Evolutionary conservation across 2,329 filamentous ascomycete species (phyloP).

Genomic region (Penicillium sclerotigenum): DNA sequence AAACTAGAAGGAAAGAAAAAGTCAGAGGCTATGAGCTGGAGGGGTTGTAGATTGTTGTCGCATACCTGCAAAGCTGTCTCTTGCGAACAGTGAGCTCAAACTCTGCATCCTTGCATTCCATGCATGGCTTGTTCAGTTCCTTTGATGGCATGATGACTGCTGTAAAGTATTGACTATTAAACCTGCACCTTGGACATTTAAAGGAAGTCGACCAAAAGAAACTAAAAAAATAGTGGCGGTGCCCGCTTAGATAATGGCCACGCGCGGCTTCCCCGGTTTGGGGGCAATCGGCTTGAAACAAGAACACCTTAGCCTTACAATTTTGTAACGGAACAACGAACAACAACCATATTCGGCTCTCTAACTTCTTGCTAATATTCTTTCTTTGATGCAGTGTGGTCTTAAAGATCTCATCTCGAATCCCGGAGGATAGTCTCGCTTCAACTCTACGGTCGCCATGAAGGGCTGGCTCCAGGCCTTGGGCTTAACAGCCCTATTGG

Average conservation of each 20-base stretch:
- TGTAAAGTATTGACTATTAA: not conserved
- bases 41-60: constrained; percentile 9
- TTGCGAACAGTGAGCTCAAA: constrained; percentile 55
- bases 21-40: constrained; percentile 14
- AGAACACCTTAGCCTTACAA: constrained; percentile 8
- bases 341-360: not conserved
- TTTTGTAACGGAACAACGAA: not conserved
- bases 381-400: constrained; percentile 21
- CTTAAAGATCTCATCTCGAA: constrained; percentile 16
- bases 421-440: constrained; percentile 25
- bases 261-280: constrained; percentile 19
- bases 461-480: constrained; percentile 41
- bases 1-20: constrained; percentile 44
- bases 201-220: constrained; percentile 19
- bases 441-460: constrained; percentile 33
- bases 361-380: constrained; percentile 2
- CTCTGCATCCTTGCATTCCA: constrained; percentile 54
- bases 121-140: constrained; percentile 45
- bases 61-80: constrained; percentile 60
- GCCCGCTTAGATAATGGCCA: constrained; percentile 30
- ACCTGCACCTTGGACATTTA: not conserved
- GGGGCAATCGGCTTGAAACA: constrained; percentile 16
- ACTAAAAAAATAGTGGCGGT: constrained; percentile 17
- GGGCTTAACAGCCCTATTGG: constrained; percentile 38
- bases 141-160: constrained; percentile 32